phyloP scores from a whole-genome alignment of 2,329 filamentous ascomycete genomes.

The Arthrocladium fulminans region DNA sequence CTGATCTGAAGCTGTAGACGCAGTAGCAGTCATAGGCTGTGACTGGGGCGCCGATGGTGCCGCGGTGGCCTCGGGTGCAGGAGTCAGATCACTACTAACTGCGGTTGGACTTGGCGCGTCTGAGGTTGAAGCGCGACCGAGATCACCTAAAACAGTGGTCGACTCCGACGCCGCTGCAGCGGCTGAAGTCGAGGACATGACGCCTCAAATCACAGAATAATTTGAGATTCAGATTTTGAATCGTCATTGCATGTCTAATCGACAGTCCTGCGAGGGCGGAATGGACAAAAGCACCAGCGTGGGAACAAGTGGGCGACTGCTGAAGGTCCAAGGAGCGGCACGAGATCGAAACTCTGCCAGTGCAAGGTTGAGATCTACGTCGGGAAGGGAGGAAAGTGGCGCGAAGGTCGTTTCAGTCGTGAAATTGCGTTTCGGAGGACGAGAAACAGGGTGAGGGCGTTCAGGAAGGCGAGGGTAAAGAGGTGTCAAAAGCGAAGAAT shows the following conservation, averaged over 20 bases:
- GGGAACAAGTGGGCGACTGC: not conserved
- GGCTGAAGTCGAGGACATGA: conserved; percentile 7
- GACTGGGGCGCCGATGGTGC: conserved; percentile 31
- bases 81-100: conserved; percentile 13
- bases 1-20: conserved; percentile 33
- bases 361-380: conserved; percentile 2
- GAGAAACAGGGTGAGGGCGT: not conserved
- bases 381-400: conserved; percentile 11
- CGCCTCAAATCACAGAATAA: conserved; percentile 7
- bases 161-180: conserved; percentile 7
- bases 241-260: conserved; percentile 9
- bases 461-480: conserved; percentile 3
- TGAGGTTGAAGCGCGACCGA: conserved; percentile 5
- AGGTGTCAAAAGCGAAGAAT: conserved; percentile 7
- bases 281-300: not conserved
- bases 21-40: conserved; percentile 37
- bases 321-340: conserved; percentile 1
- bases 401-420: not conserved
- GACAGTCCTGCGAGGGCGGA: not conserved
- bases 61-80: conserved; percentile 18
- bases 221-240: not conserved
- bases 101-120: conserved; percentile 9
- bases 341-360: not conserved
- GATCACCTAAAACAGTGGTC: conserved; percentile 9
- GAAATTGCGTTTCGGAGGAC: not conserved